phyloP scores from a whole-genome alignment of 129 eudicot genomes.

The Lactuca saligna region DNA sequence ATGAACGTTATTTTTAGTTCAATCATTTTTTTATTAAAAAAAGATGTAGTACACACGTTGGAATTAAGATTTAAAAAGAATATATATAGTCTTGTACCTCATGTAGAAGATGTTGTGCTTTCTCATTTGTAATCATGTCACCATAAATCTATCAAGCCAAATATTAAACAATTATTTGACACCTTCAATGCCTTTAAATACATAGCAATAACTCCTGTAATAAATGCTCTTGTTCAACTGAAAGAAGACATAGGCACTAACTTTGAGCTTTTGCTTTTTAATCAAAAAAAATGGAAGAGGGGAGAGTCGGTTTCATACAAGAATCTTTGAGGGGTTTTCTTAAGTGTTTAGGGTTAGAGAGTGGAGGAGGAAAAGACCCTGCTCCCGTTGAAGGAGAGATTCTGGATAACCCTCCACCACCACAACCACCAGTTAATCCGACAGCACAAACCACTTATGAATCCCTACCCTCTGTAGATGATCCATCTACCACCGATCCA shows the following conservation, averaged over 20 bases:
- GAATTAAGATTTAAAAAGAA: no score
- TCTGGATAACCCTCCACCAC: constrained; percentile 7
- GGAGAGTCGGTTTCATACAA: constrained; percentile 13
- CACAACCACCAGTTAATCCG: constrained; percentile 4
- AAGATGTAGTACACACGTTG: no score
- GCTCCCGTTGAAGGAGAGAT: background rate
- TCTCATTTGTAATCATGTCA: no score
- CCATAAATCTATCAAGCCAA: constrained; percentile 2
- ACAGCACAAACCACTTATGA: background rate
- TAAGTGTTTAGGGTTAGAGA: constrained; percentile 22
- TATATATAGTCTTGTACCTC: no score
- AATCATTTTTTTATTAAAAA: no score
- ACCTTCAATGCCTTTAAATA: constrained; percentile 19
- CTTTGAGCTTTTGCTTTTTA: background rate
- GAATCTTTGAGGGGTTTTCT: constrained; percentile 9
- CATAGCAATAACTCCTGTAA: constrained; percentile 2
- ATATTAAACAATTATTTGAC: background rate
- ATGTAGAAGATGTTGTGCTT: no score
- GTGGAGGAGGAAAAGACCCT: background rate
- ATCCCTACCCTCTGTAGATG: background rate
- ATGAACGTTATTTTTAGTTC: no score
- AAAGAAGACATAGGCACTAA: background rate
- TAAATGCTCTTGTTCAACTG: background rate
- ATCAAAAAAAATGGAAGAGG: constrained; percentile 8
- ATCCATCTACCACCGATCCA: constrained; percentile 10